Base-by-base conservation (phyloP, 2,329 filamentous ascomycete species). In the Aspergillus floridensis region DNA sequence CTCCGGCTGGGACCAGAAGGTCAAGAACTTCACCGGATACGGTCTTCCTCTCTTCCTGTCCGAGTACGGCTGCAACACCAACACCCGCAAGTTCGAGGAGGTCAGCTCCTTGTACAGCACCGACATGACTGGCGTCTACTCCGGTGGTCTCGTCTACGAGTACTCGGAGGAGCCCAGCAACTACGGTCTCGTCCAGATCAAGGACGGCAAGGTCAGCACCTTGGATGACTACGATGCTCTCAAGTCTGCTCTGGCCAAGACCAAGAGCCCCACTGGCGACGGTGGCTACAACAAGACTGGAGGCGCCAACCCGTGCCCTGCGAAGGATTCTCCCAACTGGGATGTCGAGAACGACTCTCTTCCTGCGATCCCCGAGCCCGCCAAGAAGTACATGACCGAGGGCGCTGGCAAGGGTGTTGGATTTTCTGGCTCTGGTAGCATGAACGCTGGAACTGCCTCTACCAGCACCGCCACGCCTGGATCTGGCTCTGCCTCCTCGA, bases 91-190 rank as follows among this genome's bases (percentile, higher is more conserved):
- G 71, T 99, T 96, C 71, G 82, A 86, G 60, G 93, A 97, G 80
- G 79, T 97, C 55, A 77, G 77, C 51, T 83, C 93, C 49, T 82
- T 99, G 59, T 98, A 97, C 88, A 85, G 81, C 77, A 78, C 77
- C 21, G 75, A 96, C 61, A 98, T 98, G 93, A 92, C 89, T 7
- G 68, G 76, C 19, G 92, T 97, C 70, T 98, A 96, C 85, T 97
- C 93, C 46, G 95, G 95, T 70, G 95, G 95, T 75, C 85, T 99
- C 44, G 90, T 97, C 76, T 99, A 97, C 80, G 93, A 98, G 79
- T 99, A 96, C 82, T 88, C 90, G 10, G 90, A 96, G 78, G 92
- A 96, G 77, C 82, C 83, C 62, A 91, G 88, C 79, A 82, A 88
- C 49, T 98, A 87, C 76, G 93, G 93, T 65, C 88, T 96, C 60